Conservation (phyloP, 139 green algal species). For the Chlamydomonas sphaeroides region DNA sequence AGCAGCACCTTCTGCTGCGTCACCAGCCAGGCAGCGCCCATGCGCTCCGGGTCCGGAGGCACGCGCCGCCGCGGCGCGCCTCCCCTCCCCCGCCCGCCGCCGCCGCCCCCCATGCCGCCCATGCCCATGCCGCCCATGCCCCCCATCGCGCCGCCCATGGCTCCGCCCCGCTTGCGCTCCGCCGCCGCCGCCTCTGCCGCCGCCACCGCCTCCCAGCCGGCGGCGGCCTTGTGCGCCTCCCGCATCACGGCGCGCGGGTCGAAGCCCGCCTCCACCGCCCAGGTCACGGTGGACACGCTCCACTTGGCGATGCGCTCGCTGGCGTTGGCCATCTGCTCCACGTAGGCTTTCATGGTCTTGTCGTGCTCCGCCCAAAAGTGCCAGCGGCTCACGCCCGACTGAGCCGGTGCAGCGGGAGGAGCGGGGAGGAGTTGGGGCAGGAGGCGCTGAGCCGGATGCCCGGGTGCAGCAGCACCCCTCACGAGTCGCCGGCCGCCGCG, state of each 20-base stretch:
- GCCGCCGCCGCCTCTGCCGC: neutral
- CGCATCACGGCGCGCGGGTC: no score
- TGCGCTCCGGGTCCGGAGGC: no score
- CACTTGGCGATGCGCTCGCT: neutral
- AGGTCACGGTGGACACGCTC: neutral
- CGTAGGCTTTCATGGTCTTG: constrained; percentile 18
- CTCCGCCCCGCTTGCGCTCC: no score
- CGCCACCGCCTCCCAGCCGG: neutral
- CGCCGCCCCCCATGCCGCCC: no score
- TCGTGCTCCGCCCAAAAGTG: constrained; percentile 40
- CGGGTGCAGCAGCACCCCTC: no score
- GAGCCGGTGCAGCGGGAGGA: neutral
- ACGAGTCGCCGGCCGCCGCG: no score
- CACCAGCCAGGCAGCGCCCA: neutral
- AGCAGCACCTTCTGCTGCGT: constrained; percentile 38
- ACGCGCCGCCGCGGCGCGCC: no score
- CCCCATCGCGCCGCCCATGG: no score
- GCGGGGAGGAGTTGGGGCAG: no score
- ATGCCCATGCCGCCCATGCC: no score
- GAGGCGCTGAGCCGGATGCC: no score
- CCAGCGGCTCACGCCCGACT: constrained; percentile 23
- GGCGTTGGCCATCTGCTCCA: neutral
- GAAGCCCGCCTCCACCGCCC: neutral
- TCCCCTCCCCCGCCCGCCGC: no score
- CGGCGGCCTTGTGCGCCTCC: neutral